Percentiles rank a stretch among this genome's conserved stretches.
phyloP scores from a whole-genome alignment of 2,329 filamentous ascomycete genomes.

The Canariomyces notabilis region DNA sequence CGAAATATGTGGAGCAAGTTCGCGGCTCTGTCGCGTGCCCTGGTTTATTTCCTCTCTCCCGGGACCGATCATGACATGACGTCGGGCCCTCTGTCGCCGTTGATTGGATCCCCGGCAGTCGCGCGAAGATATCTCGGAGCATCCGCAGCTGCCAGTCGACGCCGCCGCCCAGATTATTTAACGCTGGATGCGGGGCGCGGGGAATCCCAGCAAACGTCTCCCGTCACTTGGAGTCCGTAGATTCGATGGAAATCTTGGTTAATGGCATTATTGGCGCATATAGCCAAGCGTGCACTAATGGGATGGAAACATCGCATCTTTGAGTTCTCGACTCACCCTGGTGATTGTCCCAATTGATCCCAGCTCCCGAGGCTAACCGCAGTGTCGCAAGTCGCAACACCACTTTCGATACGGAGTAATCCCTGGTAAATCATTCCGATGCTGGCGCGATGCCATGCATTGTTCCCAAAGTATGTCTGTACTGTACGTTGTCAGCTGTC shows the following conservation, averaged over 20 bases:
- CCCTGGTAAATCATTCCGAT: too few species aligned
- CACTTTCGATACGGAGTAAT: too few species aligned
- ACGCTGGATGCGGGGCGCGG: conserved; percentile 2
- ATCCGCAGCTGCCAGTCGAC: conserved; percentile 7
- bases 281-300: not conserved
- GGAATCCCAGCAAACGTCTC: conserved; percentile 2
- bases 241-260: not conserved
- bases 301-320: too few species aligned
- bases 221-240: not conserved
- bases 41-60: conserved; percentile 10
- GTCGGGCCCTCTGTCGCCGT: conserved; percentile 15
- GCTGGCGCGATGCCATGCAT: too few species aligned
- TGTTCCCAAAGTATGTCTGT: too few species aligned
- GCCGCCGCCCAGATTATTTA: not conserved
- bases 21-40: conserved; percentile 18
- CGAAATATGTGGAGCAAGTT: conserved; percentile 15
- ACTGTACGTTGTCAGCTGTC: too few species aligned
- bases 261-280: not conserved
- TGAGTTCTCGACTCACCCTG: too few species aligned
- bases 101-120: conserved; percentile 21
- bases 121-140: conserved; percentile 25
- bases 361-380: too few species aligned
- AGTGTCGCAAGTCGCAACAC: too few species aligned
- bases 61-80: conserved; percentile 12
- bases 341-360: too few species aligned